Percentiles rank a stretch among this genome's conserved stretches.
phyloP scores from a whole-genome alignment of 805 yeast species.

The Wickerhamiella qilinensis region DNA sequence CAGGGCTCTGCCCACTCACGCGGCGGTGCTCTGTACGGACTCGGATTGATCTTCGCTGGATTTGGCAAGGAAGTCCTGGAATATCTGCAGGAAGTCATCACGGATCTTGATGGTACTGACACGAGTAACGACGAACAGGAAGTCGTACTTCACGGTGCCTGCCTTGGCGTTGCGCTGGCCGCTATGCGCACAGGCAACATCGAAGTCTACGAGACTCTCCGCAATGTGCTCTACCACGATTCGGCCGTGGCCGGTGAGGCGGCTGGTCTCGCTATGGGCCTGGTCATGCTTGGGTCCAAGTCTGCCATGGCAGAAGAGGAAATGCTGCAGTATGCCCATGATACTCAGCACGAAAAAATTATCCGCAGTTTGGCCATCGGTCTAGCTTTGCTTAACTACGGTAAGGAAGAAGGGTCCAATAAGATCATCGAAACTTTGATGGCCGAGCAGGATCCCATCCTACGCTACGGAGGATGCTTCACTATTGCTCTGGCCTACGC shows the following conservation, averaged over 20 bases:
- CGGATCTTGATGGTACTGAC: conserved; percentile 26
- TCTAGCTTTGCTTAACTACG: conserved; percentile 71
- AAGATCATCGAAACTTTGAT: conserved; percentile 46
- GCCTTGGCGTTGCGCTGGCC: conserved; percentile 88
- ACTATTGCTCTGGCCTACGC: conserved; percentile 91
- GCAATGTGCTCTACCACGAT: conserved; percentile 71
- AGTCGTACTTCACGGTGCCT: conserved; percentile 86
- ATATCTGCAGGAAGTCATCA: conserved; percentile 56
- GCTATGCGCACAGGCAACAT: conserved; percentile 82
- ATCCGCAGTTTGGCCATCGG: conserved; percentile 88
- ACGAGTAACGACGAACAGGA: conserved; percentile 36
- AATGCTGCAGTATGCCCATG: conserved; percentile 82
- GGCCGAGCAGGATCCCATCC: conserved; percentile 59
- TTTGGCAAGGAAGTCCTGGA: conserved; percentile 74
- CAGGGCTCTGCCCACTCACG: conserved; percentile 72
- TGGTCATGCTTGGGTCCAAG: conserved; percentile 87
- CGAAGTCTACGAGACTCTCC: conserved; percentile 63
- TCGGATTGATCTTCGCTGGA: conserved; percentile 90
- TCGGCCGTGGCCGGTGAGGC: conserved; percentile 93
- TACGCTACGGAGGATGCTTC: conserved; percentile 93
- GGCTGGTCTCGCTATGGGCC: conserved; percentile 91
- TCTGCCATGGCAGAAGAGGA: conserved; percentile 50
- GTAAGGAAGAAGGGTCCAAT: conserved; percentile 71
- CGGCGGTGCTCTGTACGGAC: conserved; percentile 88
- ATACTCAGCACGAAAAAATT: conserved; percentile 90